A percentile compares a stretch with the other conserved stretches of the same genome.
Conservation (phyloP, 2,329 filamentous ascomycete species). For the Colletotrichum nymphaeae region DNA sequence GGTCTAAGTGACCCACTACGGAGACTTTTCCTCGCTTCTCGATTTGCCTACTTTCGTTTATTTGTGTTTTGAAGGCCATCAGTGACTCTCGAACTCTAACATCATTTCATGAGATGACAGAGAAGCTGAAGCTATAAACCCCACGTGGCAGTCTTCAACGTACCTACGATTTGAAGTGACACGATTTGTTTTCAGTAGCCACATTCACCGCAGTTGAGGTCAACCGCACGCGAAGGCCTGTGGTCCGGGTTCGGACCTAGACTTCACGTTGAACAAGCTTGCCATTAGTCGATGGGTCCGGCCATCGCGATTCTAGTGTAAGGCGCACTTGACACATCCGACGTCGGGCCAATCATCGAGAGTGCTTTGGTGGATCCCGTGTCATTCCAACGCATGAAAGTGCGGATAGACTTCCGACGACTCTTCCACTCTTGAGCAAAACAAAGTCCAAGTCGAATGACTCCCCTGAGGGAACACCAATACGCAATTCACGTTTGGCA, state of each 20-base stretch:
- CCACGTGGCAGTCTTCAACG: neutral
- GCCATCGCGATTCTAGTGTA: constrained; percentile 16
- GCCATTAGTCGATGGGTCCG: neutral
- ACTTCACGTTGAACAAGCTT: neutral
- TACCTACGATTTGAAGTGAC: neutral
- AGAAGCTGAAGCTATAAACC: neutral
- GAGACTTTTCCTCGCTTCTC: neutral
- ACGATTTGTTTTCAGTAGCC: neutral
- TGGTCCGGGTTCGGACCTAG: neutral
- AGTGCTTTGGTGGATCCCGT: neutral
- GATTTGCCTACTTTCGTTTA: neutral
- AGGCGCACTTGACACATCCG: constrained; percentile 29
- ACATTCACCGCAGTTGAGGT: no score
- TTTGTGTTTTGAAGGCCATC: neutral
- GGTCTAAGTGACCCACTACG: neutral
- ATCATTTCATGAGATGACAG: neutral
- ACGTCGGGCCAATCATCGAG: constrained; percentile 1
- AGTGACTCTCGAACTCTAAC: neutral
- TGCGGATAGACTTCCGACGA: constrained; percentile 8
- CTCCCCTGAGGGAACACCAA: neutral
- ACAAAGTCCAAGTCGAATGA: neutral
- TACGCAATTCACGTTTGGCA: neutral
- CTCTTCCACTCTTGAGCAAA: constrained; percentile 11
- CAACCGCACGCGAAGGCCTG: neutral
- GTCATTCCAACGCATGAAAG: constrained; percentile 1